Evolutionary conservation across 2,329 filamentous ascomycete genomes (phyloP), one percentile per base, ranked within the genome.

Genomic region (Colletotrichum magnum): DNA sequence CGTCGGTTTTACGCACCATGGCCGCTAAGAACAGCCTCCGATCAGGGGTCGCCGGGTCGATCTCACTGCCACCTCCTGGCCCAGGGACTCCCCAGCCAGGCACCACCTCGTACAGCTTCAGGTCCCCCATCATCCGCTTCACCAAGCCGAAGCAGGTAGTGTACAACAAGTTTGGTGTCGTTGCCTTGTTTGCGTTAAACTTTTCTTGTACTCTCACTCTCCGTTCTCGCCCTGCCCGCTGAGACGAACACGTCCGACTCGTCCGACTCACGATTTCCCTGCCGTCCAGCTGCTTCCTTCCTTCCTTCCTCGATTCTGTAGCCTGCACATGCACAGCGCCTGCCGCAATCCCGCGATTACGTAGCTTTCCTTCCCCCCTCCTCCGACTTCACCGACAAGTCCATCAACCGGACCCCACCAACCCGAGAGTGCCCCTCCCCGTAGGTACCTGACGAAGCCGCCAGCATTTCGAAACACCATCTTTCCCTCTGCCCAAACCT

Each of bases 41-140:
- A 48, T 58, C 41, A 47, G 53, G 61, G 61, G 21, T 48, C 12
- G 41, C 16, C 16, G 32, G 32, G 52, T 39, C 53, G 51, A 64
- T 58, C 61, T 72, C 67, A 72, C 73, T 73, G 72, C 73, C 72
- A 73, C 72, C 72, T 72, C 73, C 72, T 74, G 53, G 64, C 39
- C 47, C 54, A n/a, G 39, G 59, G 59, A 41, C 24, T 54, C 59
- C 64, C 51, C 50, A 65, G 57, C 54, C 60, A 32, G 18, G 26
- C 26, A 26, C 24, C 41, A 36, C 52, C 54, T 32, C 21, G 56
- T 56, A 24, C 21, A 21, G 26, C 54, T 28, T 47, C 54, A 32
- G 21, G 54, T 58, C 21, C 24, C 18, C 32, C 32, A 9, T 12
- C 32, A 10, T 36, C 7, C 32, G 32, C 32, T 36, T 36, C 32